Percentiles rank a stretch among this genome's conserved stretches.
These are phyloP conservation scores for Colletotrichum sp. DNA, from an alignment of 2,329 filamentous ascomycete genomes.

Conservation along the genomic window DNA sequence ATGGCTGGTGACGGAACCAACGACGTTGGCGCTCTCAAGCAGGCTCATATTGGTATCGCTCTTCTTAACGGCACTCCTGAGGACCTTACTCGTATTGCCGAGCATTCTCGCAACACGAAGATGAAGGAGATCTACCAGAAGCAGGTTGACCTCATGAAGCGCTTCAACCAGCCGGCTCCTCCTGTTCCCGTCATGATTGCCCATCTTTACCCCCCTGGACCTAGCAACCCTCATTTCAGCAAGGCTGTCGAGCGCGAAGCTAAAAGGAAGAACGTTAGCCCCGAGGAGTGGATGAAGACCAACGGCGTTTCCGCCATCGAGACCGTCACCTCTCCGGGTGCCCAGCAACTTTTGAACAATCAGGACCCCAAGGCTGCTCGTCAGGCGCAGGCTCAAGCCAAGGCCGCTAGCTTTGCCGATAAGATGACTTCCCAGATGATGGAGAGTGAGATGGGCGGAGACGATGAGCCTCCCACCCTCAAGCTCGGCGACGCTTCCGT, in stretches of 20 bases:
- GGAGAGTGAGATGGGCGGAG: slow-evolving; percentile 85
- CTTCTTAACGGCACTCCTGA: slow-evolving; percentile 93
- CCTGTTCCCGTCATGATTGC: slow-evolving; percentile 92
- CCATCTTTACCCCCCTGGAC: slow-evolving; percentile 91
- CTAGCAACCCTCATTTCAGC: slow-evolving; percentile 89
- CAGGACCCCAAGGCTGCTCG: slow-evolving; percentile 60
- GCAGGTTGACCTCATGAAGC: slow-evolving; percentile 87
- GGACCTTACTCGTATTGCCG: slow-evolving; percentile 88
- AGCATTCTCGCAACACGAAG: slow-evolving; percentile 91
- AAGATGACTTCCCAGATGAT: slow-evolving; percentile 87
- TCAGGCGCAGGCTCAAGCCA: slow-evolving; percentile 70
- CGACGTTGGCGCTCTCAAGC: slow-evolving; percentile 96
- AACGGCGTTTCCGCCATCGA: slow-evolving; percentile 61
- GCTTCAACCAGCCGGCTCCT: slow-evolving; percentile 93
- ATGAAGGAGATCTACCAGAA: slow-evolving; percentile 99
- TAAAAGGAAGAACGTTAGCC: slow-evolving; percentile 73
- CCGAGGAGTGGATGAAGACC: slow-evolving; percentile 60
- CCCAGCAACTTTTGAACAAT: slow-evolving; percentile 60
- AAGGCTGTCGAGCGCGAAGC: slow-evolving; percentile 91
- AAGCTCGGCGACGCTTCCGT: slow-evolving; percentile 98
- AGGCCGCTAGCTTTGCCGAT: slow-evolving; percentile 81
- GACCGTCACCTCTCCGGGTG: slow-evolving; percentile 70
- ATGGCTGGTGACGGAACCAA: slow-evolving; percentile 99
- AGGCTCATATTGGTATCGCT: slow-evolving; percentile 95
- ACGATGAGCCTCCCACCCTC: slow-evolving; percentile 90